These are phyloP conservation scores for Wolfiporia cocos DNA, from an alignment of 1,284 basidiomycete genomes.

Conservation along the genomic window DNA sequence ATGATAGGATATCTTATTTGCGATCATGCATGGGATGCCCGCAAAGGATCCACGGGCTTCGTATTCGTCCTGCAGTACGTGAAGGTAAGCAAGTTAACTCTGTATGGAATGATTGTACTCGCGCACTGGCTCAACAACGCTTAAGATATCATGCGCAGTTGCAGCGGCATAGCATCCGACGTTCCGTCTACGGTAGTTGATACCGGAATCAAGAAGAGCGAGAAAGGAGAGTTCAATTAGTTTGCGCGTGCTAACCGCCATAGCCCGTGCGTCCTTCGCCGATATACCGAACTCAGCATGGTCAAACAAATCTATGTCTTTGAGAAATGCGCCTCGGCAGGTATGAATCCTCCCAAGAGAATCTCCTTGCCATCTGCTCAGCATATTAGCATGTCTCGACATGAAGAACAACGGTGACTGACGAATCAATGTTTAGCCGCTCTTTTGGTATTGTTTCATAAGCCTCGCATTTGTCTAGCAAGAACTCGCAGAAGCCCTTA, in stretches of 20 bases:
- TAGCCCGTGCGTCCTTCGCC: conserved; percentile 28
- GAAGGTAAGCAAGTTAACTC: not conserved
- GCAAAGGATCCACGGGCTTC: conserved; percentile 33
- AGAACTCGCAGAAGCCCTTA: conserved; percentile 30
- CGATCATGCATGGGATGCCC: conserved; percentile 29
- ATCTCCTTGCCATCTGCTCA: conserved; percentile 19
- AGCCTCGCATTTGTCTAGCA: conserved; percentile 27
- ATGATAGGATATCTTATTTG: conserved; percentile 43
- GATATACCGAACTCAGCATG: conserved; percentile 35
- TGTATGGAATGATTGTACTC: not conserved
- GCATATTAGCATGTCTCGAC: not conserved
- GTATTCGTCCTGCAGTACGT: conserved; percentile 25
- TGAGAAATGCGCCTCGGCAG: conserved; percentile 31
- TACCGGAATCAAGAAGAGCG: conserved; percentile 34
- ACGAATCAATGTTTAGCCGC: conserved; percentile 30
- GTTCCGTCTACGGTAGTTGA: conserved; percentile 31
- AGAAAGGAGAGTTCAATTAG: conserved; percentile 34
- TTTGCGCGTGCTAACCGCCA: conserved; percentile 31
- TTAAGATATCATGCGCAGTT: conserved; percentile 8
- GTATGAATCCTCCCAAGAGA: conserved; percentile 22
- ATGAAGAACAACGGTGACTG: conserved; percentile 4
- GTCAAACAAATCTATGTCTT: conserved; percentile 32
- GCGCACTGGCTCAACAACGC: not conserved
- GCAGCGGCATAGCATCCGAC: conserved; percentile 34
- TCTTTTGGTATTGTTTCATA: conserved; percentile 30